Evolutionary conservation across 768 basidiomycete species (phyloP), one percentile per base, ranked within the genome.

Genomic region (Hemileccinum impolitum): DNA sequence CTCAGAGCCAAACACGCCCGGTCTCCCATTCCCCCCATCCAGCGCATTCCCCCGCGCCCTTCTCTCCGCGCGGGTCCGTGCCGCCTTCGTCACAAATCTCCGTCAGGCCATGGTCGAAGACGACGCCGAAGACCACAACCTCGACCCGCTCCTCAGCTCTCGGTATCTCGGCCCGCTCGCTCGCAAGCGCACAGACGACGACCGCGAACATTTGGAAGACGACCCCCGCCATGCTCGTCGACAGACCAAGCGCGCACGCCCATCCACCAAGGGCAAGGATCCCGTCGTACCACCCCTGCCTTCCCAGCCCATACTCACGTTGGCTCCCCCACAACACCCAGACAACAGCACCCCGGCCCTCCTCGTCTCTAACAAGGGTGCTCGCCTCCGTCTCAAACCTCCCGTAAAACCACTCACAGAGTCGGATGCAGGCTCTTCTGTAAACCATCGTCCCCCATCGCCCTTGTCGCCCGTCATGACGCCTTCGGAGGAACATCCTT

Each of bases 11-110:
- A 61, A 54, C 31, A 58, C 63, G 1, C 63, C 66, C 41, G 56
- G 56, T 19, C 43, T 65, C 41, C 59, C 64, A 15, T 73, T 73
- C 39, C 73, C 73, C 9, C 70, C 68, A 15, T 73, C 74, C 43
- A 67, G 73, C 48, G 78, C 78, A 34, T 75, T 75, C 45, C 77
- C 78, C 19, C 79, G 76, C 51, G 70, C 74, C 34, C 69, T 79
- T 31, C 64, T 75, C 45, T 71, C 72, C 38, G 19, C 70, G 10
- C 69, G 72, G 19, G 66, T 75, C 35, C 74, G 76, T 52, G 70
- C 69, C 14, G 69, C 66, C 43, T 79, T 81, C 56, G 67, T 73
- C 50, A 60, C 51, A 31, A 82, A 78, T 61, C 65, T 80, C 21
- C 75, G 75, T 40, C 72, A 73, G 50, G 78, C 76, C 25, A 67